phyloP scores from a whole-genome alignment of 106 monocot genomes.

The Hemerocallis citrina region DNA sequence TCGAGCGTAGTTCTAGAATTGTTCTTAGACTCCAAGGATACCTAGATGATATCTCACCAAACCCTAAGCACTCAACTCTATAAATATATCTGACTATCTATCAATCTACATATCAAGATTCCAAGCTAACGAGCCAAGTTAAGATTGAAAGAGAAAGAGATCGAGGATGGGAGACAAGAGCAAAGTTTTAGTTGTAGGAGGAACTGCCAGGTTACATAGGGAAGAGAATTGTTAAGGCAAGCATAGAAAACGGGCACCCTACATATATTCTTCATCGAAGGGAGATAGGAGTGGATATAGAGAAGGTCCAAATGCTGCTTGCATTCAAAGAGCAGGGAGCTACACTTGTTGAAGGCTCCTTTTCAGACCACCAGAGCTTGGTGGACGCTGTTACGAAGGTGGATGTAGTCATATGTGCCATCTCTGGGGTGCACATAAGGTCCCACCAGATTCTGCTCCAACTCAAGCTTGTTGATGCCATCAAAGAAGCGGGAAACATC shows the following conservation, averaged over 20 bases:
- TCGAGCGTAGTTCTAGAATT: too few species aligned
- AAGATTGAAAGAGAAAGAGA: too few species aligned
- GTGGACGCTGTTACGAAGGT: constrained; percentile 40
- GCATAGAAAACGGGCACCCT: constrained; percentile 35
- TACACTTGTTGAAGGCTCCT: constrained; percentile 35
- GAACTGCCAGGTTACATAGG: constrained; percentile 54
- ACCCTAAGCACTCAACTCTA: too few species aligned
- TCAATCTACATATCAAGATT: too few species aligned
- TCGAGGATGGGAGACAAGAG: constrained; percentile 1
- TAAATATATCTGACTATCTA: too few species aligned
- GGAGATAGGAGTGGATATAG: constrained; percentile 48
- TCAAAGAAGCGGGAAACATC: constrained; percentile 55
- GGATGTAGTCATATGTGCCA: constrained; percentile 48
- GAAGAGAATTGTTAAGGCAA: constrained; percentile 42
- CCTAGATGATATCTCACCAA: too few species aligned
- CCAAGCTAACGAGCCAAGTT: too few species aligned
- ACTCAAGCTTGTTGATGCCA: constrained; percentile 60
- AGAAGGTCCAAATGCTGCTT: constrained; percentile 50
- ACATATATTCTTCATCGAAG: constrained; percentile 36
- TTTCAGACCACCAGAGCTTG: constrained; percentile 44
- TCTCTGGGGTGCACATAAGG: constrained; percentile 55
- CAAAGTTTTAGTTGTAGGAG: constrained; percentile 54
- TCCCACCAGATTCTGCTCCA: constrained; percentile 59
- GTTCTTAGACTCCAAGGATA: too few species aligned
- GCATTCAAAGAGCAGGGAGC: constrained; percentile 47